phyloP scores from a whole-genome alignment of 257 asterid genomes.

The Solanum chmielewskii region DNA sequence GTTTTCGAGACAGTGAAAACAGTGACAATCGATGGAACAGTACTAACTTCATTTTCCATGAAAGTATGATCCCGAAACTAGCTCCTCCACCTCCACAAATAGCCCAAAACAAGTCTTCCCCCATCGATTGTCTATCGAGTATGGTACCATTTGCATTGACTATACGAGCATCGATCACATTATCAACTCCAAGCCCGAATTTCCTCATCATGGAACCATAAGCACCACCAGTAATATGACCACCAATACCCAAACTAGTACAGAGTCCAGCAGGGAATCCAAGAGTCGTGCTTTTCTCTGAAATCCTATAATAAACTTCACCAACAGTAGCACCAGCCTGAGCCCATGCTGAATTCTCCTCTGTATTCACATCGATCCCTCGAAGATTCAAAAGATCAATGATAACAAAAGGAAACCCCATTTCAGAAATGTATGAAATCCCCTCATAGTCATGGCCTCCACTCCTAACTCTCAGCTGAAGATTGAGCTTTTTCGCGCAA shows the following conservation, averaged over 20 bases:
- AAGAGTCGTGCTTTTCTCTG: not conserved
- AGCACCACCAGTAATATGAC: not conserved
- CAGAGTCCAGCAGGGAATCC: not conserved
- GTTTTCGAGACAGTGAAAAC: not conserved
- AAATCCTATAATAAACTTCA: not conserved
- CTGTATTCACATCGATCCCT: not conserved
- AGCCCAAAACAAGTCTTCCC: not conserved
- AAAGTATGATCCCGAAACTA: not conserved
- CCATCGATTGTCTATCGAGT: not conserved
- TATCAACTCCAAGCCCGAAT: not conserved
- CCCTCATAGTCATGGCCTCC: constrained; percentile 3
- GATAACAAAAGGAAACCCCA: not conserved
- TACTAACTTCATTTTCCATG: not conserved
- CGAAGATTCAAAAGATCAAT: not conserved
- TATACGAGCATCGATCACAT: not conserved
- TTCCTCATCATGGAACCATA: not conserved
- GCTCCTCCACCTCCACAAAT: not conserved
- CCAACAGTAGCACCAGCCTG: not conserved
- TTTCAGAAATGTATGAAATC: not conserved
- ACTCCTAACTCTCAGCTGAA: not conserved
- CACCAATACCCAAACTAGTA: not conserved
- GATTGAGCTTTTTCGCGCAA: not conserved
- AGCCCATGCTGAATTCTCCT: not conserved
- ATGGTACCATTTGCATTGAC: not conserved
- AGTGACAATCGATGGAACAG: not conserved